Evolutionary conservation across 768 basidiomycete genomes (phyloP).

Genomic region (Boletus sp.): DNA sequence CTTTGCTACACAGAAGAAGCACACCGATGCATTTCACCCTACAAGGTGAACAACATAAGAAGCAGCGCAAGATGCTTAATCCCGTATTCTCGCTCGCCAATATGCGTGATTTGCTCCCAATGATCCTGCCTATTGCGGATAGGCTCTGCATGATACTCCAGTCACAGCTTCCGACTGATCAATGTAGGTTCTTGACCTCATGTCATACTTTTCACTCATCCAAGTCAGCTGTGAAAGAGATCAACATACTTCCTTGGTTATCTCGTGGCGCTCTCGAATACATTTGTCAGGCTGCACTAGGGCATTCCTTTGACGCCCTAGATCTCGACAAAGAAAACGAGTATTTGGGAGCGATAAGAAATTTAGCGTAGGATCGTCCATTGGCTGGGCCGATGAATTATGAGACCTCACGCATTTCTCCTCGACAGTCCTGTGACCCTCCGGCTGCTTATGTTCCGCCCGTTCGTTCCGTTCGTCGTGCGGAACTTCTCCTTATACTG

Average conservation of each 20-base stretch:
- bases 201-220: neutral
- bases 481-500: slow-evolving; percentile 27
- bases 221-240: slow-evolving; percentile 24
- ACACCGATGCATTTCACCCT: neutral
- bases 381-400: neutral
- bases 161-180: slow-evolving; percentile 21
- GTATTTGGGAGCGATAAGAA: slow-evolving; percentile 30
- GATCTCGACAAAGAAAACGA: slow-evolving; percentile 23
- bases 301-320: slow-evolving; percentile 32
- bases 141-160: slow-evolving; percentile 19
- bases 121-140: slow-evolving; percentile 34
- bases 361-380: slow-evolving; percentile 26
- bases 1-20: neutral
- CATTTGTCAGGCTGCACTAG: slow-evolving; percentile 33
- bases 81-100: slow-evolving; percentile 32
- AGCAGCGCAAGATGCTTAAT: slow-evolving; percentile 33
- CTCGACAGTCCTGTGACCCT: slow-evolving; percentile 24
- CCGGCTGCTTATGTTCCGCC: slow-evolving; percentile 29
- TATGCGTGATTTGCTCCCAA: slow-evolving; percentile 29
- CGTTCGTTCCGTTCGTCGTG: slow-evolving; percentile 30
- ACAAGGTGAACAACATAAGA: slow-evolving; percentile 29
- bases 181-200: slow-evolving; percentile 13
- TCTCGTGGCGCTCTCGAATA: slow-evolving; percentile 35
- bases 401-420: neutral
- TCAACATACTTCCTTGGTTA: slow-evolving; percentile 35